Evolutionary conservation across 192 early-diverging fungal species (phyloP).

Genomic region (Podochytrium sp.): DNA sequence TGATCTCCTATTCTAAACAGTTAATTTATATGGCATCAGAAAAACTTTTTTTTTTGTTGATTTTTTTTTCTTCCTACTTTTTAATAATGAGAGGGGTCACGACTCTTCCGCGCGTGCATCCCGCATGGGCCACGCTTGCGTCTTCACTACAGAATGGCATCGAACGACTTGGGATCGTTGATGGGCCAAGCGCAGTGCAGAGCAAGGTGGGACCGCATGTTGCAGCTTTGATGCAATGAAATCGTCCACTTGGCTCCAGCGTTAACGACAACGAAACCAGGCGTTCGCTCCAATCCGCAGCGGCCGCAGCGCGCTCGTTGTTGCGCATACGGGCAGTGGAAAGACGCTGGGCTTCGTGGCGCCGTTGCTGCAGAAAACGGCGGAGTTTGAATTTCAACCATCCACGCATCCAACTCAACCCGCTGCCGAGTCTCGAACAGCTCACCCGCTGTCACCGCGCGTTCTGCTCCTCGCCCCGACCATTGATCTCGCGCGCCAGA

Average conservation of each 20-base stretch:
- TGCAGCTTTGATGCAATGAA: no score
- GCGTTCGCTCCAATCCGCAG: background rate
- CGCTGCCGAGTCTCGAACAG: background rate
- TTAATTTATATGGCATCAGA: no score
- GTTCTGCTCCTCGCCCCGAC: constrained; percentile 11
- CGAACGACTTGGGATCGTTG: background rate
- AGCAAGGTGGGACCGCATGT: no score
- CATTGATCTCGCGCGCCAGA: background rate
- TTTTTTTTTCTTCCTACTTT: no score
- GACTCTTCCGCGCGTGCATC: background rate
- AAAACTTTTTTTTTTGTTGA: background rate
- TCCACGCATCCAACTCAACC: no score
- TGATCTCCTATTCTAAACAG: no score
- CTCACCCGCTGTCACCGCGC: background rate
- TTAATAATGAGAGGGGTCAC: no score
- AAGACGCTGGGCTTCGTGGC: constrained; percentile 25
- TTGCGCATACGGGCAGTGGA: constrained; percentile 17
- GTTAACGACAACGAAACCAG: no score
- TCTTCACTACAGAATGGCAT: background rate
- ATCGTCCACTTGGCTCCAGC: no score
- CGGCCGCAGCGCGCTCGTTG: constrained; percentile 2
- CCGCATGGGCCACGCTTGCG: background rate
- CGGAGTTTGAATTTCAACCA: background rate
- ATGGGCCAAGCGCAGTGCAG: background rate
- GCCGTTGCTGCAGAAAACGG: background rate